Evolutionary conservation across 176 grass and related monocot species (phyloP), one percentile per base, ranked within the genome.

Genomic region (Oryza brachyantha): DNA sequence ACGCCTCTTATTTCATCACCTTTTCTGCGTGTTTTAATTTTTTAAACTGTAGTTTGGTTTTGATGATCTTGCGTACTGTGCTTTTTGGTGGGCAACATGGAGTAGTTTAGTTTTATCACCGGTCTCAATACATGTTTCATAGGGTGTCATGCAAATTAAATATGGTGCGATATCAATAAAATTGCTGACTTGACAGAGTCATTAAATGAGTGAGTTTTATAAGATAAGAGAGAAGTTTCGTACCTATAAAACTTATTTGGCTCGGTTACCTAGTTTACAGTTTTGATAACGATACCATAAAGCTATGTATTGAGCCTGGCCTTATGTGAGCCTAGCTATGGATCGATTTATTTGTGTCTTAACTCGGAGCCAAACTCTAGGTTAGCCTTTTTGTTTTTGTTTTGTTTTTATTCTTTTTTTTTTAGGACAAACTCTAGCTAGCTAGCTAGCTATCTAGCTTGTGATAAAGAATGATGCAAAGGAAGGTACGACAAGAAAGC

Each of bases 1-100:
- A 61, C 77, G 86, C 76, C 84, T 87, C 89, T 59, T 86, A 71
- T 77, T 74, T n/a, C 59, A 4, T 8, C 22, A 13, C 48, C 64
- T 70, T 79, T 70, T 70, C 45, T 7, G 29, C 39, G 3, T 40
- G 36, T 13, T 25, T n/a, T n/a, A n/a, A n/a, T n/a, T 35, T 42
- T 26, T 41, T 59, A 31, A 63, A 64, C n/a, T 28, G 13, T 64
- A 22, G 2, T 65, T 48, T 50, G 27, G 39, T 29, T 45, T 62
- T 8, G 12, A 25, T 0, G 29, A 34, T 8, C 14, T 59, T 31
- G 31, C n/a, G n/a, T 74, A 21, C 2, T 16, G 75, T 52, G 48
- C 19, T 34, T n/a, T 66, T 73, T 57, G 19, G 59, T 39, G 79
- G 66, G 80, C 46, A 62, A 27, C 72, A 16, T 37, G 38, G 36